These are phyloP conservation scores for Coix lacrymajobi DNA, from an alignment of 176 grass and related monocot species.

Conservation along the genomic window DNA sequence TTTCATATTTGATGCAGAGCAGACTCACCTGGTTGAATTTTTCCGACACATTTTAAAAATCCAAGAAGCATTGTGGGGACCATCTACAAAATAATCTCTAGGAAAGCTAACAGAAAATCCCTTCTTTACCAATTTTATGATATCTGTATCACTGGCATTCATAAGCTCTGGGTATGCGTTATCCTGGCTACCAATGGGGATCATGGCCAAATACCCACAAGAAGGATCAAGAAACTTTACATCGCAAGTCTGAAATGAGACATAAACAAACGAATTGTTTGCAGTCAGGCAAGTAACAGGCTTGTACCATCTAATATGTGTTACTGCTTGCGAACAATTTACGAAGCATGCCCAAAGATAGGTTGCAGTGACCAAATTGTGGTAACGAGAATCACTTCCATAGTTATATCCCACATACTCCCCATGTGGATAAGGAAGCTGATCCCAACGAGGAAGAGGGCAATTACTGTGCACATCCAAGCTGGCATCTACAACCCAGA, in stretches of 20 bases:
- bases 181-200: not conserved
- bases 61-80: not conserved
- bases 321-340: slow-evolving; percentile 24
- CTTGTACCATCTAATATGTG: not conserved
- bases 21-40: not conserved
- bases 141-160: not conserved
- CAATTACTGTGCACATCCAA: slow-evolving; percentile 8
- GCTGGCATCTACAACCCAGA: slow-evolving; percentile 28
- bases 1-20: not conserved
- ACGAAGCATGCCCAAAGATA: slow-evolving; percentile 5
- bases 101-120: not conserved
- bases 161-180: not conserved
- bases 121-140: not conserved
- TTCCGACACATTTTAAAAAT: not conserved
- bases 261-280: slow-evolving; percentile 29
- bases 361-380: rapidly evolving
- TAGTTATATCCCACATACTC: not conserved
- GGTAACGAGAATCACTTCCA: not conserved
- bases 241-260: not conserved
- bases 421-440: not conserved
- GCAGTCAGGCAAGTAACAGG: slow-evolving; percentile 6
- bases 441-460: slow-evolving; percentile 4
- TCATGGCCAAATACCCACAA: slow-evolving; percentile 22
- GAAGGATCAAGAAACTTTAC: not conserved
- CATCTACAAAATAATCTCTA: not conserved